These are phyloP conservation scores for Andrographis paniculata DNA, from an alignment of 305 asterid genomes.

Conservation along the genomic window DNA sequence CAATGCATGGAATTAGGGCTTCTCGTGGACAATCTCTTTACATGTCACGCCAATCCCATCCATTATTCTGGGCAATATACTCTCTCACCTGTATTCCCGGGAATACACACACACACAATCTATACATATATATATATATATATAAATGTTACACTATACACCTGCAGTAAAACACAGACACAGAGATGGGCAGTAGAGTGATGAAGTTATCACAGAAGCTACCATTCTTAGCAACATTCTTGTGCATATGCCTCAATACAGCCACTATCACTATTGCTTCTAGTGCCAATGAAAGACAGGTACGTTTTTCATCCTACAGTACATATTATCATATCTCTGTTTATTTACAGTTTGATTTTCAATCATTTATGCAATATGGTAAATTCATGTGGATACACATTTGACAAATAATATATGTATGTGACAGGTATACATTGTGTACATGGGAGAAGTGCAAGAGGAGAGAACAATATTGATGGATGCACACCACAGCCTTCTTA, in stretches of 20 bases:
- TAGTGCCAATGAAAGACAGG: not conserved
- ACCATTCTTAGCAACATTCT: no score
- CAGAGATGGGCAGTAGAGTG: no score
- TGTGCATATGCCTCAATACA: not conserved
- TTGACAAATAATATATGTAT: not conserved
- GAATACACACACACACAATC: no score
- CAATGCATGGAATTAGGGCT: no score
- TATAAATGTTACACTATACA: no score
- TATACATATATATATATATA: no score
- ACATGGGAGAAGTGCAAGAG: conserved; percentile 50
- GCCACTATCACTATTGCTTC: not conserved
- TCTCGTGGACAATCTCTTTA: no score
- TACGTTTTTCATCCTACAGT: not conserved
- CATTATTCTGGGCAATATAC: no score
- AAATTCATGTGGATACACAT: not conserved
- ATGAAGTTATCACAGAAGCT: not conserved
- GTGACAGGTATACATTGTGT: conserved; percentile 46
- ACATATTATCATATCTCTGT: not conserved
- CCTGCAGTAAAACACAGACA: no score
- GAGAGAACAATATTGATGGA: conserved; percentile 17
- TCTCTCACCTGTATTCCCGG: no score
- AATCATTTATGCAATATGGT: not conserved
- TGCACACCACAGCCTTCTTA: conserved; percentile 37
- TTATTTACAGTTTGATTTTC: not conserved
- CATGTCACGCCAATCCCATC: no score